Evolutionary conservation across 2,329 filamentous ascomycete species (phyloP).

Genomic region (Ceratocystis albifundus): DNA sequence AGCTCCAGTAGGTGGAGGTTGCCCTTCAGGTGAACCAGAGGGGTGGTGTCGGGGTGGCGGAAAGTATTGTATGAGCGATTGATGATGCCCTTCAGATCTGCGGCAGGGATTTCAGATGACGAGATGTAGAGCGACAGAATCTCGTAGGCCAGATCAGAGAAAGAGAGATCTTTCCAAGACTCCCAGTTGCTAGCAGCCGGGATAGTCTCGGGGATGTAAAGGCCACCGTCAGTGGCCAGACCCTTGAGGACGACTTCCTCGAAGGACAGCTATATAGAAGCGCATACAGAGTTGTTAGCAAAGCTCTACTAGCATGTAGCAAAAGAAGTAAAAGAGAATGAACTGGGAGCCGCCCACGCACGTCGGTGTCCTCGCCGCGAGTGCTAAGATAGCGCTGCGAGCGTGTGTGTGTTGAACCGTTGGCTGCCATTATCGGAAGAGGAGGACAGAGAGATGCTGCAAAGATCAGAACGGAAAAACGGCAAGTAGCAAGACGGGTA

Average conservation of each 20-base stretch:
- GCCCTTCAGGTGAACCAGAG: constrained; percentile 63
- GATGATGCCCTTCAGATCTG: constrained; percentile 74
- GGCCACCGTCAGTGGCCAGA: constrained; percentile 71
- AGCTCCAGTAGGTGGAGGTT: constrained; percentile 82
- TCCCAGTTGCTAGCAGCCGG: constrained; percentile 55
- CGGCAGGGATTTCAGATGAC: constrained; percentile 62
- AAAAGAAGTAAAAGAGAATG: background rate
- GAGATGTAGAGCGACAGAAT: constrained; percentile 86
- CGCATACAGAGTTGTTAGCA: constrained; percentile 17
- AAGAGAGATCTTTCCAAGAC: constrained; percentile 67
- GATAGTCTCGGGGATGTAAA: constrained; percentile 79
- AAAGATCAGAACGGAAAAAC: no score
- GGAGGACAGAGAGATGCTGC: background rate
- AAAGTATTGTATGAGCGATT: constrained; percentile 81
- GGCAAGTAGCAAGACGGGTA: background rate
- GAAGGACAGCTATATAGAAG: constrained; percentile 57
- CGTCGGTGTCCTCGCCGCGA: constrained; percentile 40
- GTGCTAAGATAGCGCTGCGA: constrained; percentile 43
- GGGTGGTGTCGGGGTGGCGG: constrained; percentile 64
- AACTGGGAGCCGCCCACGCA: constrained; percentile 27
- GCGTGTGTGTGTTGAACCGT: constrained; percentile 34
- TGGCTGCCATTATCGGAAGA: constrained; percentile 33
- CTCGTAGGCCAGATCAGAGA: constrained; percentile 69
- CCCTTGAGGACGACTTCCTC: constrained; percentile 86
- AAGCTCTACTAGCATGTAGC: background rate